Percentiles rank a stretch among this genome's conserved stretches.
phyloP scores from a whole-genome alignment of 208 protist genomes.

The Trypanosoma scelopori region DNA sequence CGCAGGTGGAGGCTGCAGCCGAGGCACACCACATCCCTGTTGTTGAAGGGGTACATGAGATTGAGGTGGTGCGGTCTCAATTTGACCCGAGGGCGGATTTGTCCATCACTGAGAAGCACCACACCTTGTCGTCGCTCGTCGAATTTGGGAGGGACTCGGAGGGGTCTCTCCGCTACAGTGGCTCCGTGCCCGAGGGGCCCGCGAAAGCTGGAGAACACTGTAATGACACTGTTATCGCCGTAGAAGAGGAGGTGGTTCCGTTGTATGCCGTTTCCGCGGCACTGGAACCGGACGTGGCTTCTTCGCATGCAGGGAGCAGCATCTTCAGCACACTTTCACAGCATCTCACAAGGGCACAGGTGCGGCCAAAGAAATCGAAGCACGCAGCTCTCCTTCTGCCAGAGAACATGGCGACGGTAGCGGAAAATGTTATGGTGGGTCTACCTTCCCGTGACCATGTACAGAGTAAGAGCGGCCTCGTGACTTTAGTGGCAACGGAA shows the following conservation, averaged over 20 bases:
- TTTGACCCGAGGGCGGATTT: neutral
- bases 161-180: neutral
- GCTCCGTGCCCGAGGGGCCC: neutral
- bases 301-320: slow-evolving; percentile 39
- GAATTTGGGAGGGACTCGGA: slow-evolving; percentile 17
- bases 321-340: slow-evolving; percentile 85
- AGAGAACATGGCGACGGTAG: neutral
- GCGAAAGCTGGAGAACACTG: neutral
- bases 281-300: neutral
- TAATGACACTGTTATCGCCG: neutral
- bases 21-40: neutral
- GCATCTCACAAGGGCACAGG: slow-evolving; percentile 33
- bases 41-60: no score
- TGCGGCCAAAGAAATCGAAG: neutral
- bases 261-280: neutral
- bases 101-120: neutral
- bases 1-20: neutral
- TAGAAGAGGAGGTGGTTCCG: neutral
- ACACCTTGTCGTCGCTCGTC: slow-evolving; percentile 13
- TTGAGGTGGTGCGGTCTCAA: no score
- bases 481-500: neutral
- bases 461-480: neutral
- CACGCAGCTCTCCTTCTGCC: neutral
- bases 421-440: no score
- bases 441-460: no score